phyloP scores from a whole-genome alignment of 1,284 basidiomycete species.

The Earliella scabrosa region DNA sequence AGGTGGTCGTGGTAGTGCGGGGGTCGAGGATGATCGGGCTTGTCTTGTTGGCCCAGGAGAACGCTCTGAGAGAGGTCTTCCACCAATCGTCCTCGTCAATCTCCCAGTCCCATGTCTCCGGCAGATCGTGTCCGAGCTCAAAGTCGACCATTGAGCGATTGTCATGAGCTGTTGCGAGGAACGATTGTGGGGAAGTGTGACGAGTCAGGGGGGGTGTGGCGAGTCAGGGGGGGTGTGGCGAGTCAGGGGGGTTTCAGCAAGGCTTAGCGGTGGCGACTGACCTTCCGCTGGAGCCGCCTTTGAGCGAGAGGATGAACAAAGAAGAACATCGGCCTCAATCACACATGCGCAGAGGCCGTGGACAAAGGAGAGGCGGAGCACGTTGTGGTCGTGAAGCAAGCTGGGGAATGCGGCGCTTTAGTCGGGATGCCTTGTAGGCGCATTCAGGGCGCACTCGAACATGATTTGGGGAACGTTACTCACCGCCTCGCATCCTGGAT shows the following conservation, averaged over 20 bases:
- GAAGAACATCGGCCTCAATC: slow-evolving; percentile 27
- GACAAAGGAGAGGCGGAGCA: slow-evolving; percentile 23
- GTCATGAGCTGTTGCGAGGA: slow-evolving; percentile 13
- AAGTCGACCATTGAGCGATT: slow-evolving; percentile 6
- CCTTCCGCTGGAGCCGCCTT: slow-evolving; percentile 16
- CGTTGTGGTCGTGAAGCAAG: slow-evolving; percentile 28
- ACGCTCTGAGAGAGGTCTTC: slow-evolving; percentile 28
- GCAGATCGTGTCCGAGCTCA: slow-evolving; percentile 8
- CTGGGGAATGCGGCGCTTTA: slow-evolving; percentile 24
- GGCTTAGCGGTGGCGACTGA: background rate
- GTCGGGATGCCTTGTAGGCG: background rate
- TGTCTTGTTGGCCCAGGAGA: slow-evolving; percentile 32
- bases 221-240: too few relatives aligned
- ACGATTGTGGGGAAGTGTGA: slow-evolving; percentile 4
- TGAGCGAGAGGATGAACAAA: slow-evolving; percentile 21
- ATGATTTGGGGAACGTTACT: too few relatives aligned
- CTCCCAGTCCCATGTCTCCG: slow-evolving; percentile 27
- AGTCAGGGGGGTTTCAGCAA: too few relatives aligned
- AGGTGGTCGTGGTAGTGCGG: slow-evolving; percentile 32
- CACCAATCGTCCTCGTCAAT: slow-evolving; percentile 29
- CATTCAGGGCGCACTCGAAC: too few relatives aligned
- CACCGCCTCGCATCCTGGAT: too few relatives aligned
- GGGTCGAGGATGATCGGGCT: slow-evolving; percentile 29
- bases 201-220: background rate
- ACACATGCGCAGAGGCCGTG: slow-evolving; percentile 27